Percentiles rank a stretch among this genome's conserved stretches.
Evolutionary conservation across 73 alveolate species (phyloP).

Genomic region (Symbiodinium natans): DNA sequence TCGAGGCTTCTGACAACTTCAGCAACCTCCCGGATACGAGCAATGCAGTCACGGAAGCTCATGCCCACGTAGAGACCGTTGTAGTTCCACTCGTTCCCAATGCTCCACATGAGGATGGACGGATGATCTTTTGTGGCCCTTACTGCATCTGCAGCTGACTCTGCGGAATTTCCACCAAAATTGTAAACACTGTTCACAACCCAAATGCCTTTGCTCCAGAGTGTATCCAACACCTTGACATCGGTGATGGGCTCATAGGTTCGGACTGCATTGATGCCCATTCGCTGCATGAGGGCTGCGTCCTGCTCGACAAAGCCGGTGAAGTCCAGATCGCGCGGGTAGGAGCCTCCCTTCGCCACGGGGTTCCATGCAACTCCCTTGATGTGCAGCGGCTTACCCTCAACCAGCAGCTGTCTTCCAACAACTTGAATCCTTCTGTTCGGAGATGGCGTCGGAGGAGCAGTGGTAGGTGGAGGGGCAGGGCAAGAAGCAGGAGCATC

Average conservation of each 20-base stretch:
- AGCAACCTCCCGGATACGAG: background rate
- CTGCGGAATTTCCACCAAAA: background rate
- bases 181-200: slow-evolving; percentile 30
- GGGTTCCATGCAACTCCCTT: slow-evolving; percentile 93
- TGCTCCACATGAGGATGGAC: slow-evolving; percentile 19
- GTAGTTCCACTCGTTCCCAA: slow-evolving; percentile 18
- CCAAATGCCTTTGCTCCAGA: slow-evolving; percentile 28
- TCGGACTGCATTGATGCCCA: slow-evolving; percentile 61
- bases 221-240: background rate
- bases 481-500: slow-evolving; percentile 56
- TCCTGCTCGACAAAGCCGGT: slow-evolving; percentile 11
- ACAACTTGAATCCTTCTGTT: slow-evolving; percentile 23
- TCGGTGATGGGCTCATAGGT: background rate
- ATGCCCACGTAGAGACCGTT: slow-evolving; percentile 8
- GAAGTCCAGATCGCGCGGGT: slow-evolving; percentile 75
- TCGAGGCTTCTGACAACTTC: background rate
- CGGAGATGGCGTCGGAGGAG: slow-evolving; percentile 62
- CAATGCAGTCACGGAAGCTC: background rate
- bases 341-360: slow-evolving; percentile 65
- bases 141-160: background rate
- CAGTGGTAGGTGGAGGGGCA: slow-evolving; percentile 18
- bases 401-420: slow-evolving; percentile 64
- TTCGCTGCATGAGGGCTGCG: slow-evolving; percentile 43
- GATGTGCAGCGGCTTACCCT: slow-evolving; percentile 60
- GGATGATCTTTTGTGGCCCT: background rate